phyloP scores from a whole-genome alignment of 257 asterid species.

The Rauvolfia tetraphylla region DNA sequence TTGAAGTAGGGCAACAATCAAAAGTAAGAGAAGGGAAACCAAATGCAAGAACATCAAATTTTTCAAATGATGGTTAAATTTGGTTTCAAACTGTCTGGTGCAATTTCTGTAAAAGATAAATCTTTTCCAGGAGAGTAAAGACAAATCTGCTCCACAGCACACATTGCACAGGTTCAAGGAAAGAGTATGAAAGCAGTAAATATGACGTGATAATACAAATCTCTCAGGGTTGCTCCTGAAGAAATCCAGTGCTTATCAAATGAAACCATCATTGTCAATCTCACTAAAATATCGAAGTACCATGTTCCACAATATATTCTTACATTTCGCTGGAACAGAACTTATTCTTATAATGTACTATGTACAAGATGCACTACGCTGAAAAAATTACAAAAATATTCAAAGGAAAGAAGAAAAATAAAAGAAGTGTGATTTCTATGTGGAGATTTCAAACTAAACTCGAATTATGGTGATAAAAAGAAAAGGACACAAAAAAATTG shows the following conservation, averaged over 20 bases:
- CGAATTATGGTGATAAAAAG: neutral
- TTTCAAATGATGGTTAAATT: neutral
- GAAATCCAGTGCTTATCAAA: neutral
- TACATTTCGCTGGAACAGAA: slow-evolving; percentile 11
- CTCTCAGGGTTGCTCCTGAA: neutral
- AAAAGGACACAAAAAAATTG: neutral
- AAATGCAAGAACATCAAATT: neutral
- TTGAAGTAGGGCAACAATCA: neutral
- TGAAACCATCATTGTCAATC: neutral
- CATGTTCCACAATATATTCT: slow-evolving; percentile 11
- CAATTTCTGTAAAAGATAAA: neutral
- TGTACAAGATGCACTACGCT: slow-evolving; percentile 19
- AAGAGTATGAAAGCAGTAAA: neutral
- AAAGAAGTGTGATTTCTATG: slow-evolving; percentile 2
- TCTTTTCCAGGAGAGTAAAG: neutral
- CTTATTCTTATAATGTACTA: slow-evolving; percentile 13
- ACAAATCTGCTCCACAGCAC: slow-evolving; percentile 1
- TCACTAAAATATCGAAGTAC: neutral
- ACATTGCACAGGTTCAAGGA: neutral
- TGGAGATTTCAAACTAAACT: neutral
- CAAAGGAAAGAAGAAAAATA: neutral
- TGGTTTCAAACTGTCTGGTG: neutral
- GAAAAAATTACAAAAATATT: neutral
- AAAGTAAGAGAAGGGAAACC: neutral
- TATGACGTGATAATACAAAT: neutral